Evolutionary conservation across 106 monocot species (phyloP).

Genomic region (Allium fistulosum): DNA sequence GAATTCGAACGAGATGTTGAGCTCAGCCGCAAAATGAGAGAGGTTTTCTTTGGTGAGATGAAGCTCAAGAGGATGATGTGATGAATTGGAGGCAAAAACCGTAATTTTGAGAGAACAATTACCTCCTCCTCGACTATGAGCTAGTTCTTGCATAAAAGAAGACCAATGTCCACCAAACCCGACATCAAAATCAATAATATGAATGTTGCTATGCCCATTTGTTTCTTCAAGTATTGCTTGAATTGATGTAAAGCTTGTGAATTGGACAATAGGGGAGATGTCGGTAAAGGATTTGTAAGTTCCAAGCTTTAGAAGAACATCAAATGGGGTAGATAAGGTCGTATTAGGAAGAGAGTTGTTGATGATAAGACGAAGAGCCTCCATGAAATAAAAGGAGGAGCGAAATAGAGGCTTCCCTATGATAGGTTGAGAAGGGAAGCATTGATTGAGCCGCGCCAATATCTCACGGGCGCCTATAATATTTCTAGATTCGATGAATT

Average conservation of each 20-base stretch:
- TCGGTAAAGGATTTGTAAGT: conserved; percentile 89
- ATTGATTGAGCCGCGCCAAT: conserved; percentile 99
- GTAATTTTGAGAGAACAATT: conserved; percentile 52
- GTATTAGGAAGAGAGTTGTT: not conserved
- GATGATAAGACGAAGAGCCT: conserved; percentile 33
- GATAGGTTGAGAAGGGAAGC: conserved; percentile 35
- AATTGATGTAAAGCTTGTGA: conserved; percentile 74
- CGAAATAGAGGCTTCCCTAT: conserved; percentile 59
- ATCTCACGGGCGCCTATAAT: conserved; percentile 76
- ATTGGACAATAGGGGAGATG: conserved; percentile 71
- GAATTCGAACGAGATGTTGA: conserved; percentile 71
- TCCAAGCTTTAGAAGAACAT: conserved; percentile 65
- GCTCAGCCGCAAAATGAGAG: conserved; percentile 59
- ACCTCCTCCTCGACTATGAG: conserved; percentile 34
- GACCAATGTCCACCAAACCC: conserved; percentile 91
- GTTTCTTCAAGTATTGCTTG: conserved; percentile 77
- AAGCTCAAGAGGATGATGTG: conserved; percentile 67
- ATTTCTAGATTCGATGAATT: conserved; percentile 72
- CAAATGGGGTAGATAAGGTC: conserved; percentile 30
- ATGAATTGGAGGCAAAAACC: conserved; percentile 47
- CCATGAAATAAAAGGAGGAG: conserved; percentile 79
- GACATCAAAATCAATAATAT: conserved; percentile 86
- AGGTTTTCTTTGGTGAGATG: conserved; percentile 68
- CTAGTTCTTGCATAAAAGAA: conserved; percentile 87
- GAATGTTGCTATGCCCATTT: conserved; percentile 37